Evolutionary conservation across 2,329 filamentous ascomycete genomes (phyloP).

Genomic region (Metarhizium robertsii): DNA sequence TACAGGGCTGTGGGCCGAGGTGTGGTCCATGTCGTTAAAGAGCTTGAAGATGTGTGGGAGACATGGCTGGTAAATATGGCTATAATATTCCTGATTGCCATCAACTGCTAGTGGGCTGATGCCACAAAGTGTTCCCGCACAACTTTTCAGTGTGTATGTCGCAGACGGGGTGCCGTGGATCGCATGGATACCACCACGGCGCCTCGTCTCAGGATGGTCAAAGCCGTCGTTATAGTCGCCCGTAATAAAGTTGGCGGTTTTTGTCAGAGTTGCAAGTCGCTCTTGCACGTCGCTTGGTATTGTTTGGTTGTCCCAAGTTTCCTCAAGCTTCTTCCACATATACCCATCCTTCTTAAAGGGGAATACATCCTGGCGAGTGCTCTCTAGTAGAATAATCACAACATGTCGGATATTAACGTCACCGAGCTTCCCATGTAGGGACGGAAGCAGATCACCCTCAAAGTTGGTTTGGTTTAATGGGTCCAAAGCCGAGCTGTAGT

Average conservation of each 20-base stretch:
- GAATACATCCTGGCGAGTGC: constrained; percentile 34
- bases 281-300: constrained; percentile 21
- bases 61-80: constrained; percentile 37
- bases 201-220: constrained; percentile 13
- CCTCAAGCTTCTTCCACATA: constrained; percentile 24
- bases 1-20: not conserved
- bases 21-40: constrained; percentile 17
- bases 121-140: constrained; percentile 31
- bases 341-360: constrained; percentile 30
- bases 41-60: constrained; percentile 27
- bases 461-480: constrained; percentile 31
- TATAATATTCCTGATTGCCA: constrained; percentile 17
- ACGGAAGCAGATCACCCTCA: constrained; percentile 18
- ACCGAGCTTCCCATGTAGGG: constrained; percentile 16
- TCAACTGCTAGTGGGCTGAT: constrained; percentile 16
- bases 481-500: constrained; percentile 26
- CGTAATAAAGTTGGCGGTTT: constrained; percentile 22
- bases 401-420: constrained; percentile 31
- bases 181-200: constrained; percentile 28
- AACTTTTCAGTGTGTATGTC: constrained; percentile 34
- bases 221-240: constrained; percentile 26
- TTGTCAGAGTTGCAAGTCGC: constrained; percentile 18
- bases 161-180: constrained; percentile 29
- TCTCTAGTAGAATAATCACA: constrained; percentile 31
- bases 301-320: constrained; percentile 19